Evolutionary conservation across 371 early-diverging fungal species (phyloP).

Genomic region (Apophysomyces sp.): DNA sequence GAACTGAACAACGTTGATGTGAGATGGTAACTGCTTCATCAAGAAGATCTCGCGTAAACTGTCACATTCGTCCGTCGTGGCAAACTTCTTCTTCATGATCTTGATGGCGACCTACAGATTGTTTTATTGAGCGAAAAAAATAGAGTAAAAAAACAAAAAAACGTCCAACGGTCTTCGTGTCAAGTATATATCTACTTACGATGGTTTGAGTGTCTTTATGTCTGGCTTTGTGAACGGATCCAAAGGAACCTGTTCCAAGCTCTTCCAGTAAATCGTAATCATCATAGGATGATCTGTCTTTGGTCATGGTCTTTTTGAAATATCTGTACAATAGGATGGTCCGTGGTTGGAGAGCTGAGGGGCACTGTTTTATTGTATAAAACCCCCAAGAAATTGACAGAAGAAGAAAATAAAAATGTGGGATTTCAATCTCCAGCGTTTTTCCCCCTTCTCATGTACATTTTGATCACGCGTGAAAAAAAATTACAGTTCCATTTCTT

Average conservation of each 20-base stretch:
- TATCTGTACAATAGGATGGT: background rate
- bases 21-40: constrained; percentile 62
- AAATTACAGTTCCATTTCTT: background rate
- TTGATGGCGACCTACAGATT: constrained; percentile 85
- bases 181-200: constrained; percentile 41
- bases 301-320: constrained; percentile 11
- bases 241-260: constrained; percentile 92
- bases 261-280: constrained; percentile 74
- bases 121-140: background rate
- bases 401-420: background rate
- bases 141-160: background rate
- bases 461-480: background rate
- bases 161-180: background rate
- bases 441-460: background rate
- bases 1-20: constrained; percentile 83
- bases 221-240: constrained; percentile 78
- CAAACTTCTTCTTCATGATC: constrained; percentile 89
- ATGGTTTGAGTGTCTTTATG: constrained; percentile 67
- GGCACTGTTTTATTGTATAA: background rate
- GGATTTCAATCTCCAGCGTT: background rate
- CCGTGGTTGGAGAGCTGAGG: background rate
- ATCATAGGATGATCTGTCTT: constrained; percentile 28
- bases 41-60: constrained; percentile 74
- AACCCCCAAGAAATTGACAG: background rate
- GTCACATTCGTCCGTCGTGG: constrained; percentile 70